These are phyloP conservation scores for Dioscorea dumetorum DNA, from an alignment of 106 monocot genomes.

Conservation along the genomic window DNA sequence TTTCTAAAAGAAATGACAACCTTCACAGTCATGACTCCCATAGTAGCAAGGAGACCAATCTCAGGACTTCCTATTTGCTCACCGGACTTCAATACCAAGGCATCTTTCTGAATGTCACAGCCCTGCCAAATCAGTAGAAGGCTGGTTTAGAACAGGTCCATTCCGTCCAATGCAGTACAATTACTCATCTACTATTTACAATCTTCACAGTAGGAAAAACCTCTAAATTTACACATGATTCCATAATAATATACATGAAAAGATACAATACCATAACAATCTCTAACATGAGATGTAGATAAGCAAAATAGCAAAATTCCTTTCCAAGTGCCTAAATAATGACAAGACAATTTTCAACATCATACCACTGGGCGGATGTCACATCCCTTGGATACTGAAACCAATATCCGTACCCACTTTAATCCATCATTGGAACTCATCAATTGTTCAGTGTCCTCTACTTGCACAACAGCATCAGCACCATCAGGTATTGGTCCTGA, in stretches of 20 bases:
- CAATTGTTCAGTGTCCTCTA: conserved; percentile 77
- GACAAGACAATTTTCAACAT: background rate
- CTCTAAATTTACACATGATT: too few relatives aligned
- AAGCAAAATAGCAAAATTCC: too few relatives aligned
- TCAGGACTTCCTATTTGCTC: conserved; percentile 70
- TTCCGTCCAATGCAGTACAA: too few relatives aligned
- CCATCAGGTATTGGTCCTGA: conserved; percentile 91
- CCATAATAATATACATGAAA: too few relatives aligned
- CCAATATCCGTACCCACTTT: conserved; percentile 56
- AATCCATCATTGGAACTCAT: conserved; percentile 21
- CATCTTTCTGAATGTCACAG: conserved; percentile 78
- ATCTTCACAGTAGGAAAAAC: too few relatives aligned
- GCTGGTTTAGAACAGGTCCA: too few relatives aligned
- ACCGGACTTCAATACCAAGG: conserved; percentile 65
- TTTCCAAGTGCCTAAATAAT: too few relatives aligned
- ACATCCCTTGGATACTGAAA: conserved; percentile 40
- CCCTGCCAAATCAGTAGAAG: conserved; percentile 40
- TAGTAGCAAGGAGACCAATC: conserved; percentile 84
- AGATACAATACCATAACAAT: too few relatives aligned
- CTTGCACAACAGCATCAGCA: conserved; percentile 92
- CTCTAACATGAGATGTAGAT: too few relatives aligned
- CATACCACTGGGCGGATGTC: conserved; percentile 89
- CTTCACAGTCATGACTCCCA: conserved; percentile 77
- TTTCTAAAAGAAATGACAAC: conserved; percentile 23
- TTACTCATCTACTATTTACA: too few relatives aligned